phyloP scores from a whole-genome alignment of 2,329 filamentous ascomycete genomes.

The Alternaria sp. region DNA sequence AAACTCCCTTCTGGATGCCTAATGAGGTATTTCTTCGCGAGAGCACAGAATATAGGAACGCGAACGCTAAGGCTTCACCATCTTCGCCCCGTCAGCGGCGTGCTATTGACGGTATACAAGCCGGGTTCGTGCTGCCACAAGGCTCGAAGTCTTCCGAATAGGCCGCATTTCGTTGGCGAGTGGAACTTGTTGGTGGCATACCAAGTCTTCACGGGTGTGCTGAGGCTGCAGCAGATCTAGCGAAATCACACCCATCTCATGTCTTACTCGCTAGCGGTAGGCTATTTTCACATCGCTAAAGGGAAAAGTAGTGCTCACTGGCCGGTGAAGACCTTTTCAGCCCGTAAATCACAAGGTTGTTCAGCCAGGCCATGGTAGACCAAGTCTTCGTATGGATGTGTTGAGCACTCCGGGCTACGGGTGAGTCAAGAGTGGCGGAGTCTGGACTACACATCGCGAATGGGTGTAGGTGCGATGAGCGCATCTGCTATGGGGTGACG shows the following conservation, averaged over 20 bases:
- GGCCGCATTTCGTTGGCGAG: not conserved
- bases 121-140: not conserved
- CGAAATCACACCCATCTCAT: not conserved
- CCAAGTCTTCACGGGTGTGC: not conserved
- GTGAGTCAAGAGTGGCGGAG: not conserved
- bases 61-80: not conserved
- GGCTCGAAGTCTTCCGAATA: not conserved
- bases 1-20: not conserved
- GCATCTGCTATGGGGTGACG: not conserved
- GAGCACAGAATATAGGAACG: not conserved
- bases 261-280: not conserved
- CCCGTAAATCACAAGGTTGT: not conserved
- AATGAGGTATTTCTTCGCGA: not conserved
- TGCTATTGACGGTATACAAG: not conserved
- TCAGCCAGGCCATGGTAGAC: not conserved
- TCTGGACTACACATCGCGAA: not conserved
- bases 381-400: not conserved
- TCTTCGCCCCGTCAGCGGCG: not conserved
- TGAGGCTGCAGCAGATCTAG: not conserved
- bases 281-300: not conserved
- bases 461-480: not conserved
- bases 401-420: not conserved
- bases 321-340: not conserved
- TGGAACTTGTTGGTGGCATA: not conserved
- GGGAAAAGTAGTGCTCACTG: not conserved